Base-by-base conservation (phyloP, 1,284 basidiomycete genomes). In the Austropuccinia psidii region DNA sequence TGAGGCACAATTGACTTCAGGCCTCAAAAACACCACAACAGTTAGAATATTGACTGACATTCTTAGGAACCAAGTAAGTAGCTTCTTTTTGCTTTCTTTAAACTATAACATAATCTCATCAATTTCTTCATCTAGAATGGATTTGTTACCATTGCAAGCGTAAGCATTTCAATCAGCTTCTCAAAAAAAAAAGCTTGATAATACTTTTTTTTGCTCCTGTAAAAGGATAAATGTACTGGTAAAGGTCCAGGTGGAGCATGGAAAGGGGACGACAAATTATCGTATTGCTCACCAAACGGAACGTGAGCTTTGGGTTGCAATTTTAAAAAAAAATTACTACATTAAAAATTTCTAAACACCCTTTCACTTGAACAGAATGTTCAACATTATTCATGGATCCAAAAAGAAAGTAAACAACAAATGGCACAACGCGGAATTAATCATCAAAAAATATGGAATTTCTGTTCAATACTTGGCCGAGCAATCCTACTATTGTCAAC, bases 11-110 rank as follows among this genome's bases (percentile, higher is more conserved):
- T 15, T 69, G 29, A 35, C 60, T 17, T 24, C 37, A 9, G 43
- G 19, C n/a, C 41, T 69, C 8, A 69, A 69, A 37, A 69, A 69
- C 33, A 69, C 67, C 1, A 69, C 67, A 43, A 60, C 67, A 4
- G 67, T 54, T 15, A 37, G 67, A 35, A 69, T 69, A 24, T 4
- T 69, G 41, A 69, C 67, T n/a, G 67, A 69, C 43, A 69, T 69
- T 21, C 55, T 69, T 17, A 37, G 67, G 27, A 69, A 47, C 35
- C 67, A 69, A 43, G 67, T 69, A 19, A 31, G 67, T 60, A 2
- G 19, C 4, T 24, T 19, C 11, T 33, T 58, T 19, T 8, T 33
- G 21, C 29, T 24, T 13, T 8, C 33, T 37, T 31, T 52, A 27
- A 47, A 41, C 27, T 11, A 27, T 8, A 8, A 9, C 9, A 15